Evolutionary conservation across 192 early-diverging fungal species (phyloP), one percentile per base, ranked within the genome.

Genomic region (Pecoramyces ruminantium): DNA sequence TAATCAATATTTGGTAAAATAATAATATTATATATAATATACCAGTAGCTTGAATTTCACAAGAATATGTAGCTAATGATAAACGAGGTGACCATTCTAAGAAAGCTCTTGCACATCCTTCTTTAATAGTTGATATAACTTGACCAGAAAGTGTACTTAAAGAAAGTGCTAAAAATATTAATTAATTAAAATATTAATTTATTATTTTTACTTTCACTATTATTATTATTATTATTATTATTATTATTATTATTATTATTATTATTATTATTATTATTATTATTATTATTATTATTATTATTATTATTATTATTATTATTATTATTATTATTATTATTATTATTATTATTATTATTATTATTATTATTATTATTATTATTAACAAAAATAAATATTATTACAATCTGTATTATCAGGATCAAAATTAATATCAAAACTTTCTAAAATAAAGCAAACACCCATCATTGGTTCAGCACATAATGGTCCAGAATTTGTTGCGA

Each of bases 11-110:
- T n/a, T n/a, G n/a, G n/a, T n/a, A n/a, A n/a, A n/a, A n/a, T n/a
- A n/a, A n/a, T n/a, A n/a, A n/a, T 79, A 18, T 14, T 40, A 77
- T 78, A 67, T 27, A 25, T 28, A 29, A 34, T 85, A 85, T 86
- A 93, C 92, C 87, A n/a, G 92, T 91, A 13, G 96, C 92, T 84
- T 99, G 97, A 78, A 99, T 93, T 83, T 97, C 98, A 84, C 96
- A 98, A 2, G 93, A 91, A 83, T 99, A 99, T 92, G 95, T 97
- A 38, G 98, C 98, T 82, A 98, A 85, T 84, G 93, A 90, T n/a
- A 99, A 86, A 17, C 98, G 92, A 18, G 97, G 95, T 77, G 96
- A 97, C 93, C 95, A 98, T 29, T 93, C 89, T 82, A 99, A 84
- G 83, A 98, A 98, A 11, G 93, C 93, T 39, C 92, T 87, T 78